Evolutionary conservation across 1,284 basidiomycete species (phyloP), one percentile per base, ranked within the genome.

Genomic region (Chalciporus sp.): DNA sequence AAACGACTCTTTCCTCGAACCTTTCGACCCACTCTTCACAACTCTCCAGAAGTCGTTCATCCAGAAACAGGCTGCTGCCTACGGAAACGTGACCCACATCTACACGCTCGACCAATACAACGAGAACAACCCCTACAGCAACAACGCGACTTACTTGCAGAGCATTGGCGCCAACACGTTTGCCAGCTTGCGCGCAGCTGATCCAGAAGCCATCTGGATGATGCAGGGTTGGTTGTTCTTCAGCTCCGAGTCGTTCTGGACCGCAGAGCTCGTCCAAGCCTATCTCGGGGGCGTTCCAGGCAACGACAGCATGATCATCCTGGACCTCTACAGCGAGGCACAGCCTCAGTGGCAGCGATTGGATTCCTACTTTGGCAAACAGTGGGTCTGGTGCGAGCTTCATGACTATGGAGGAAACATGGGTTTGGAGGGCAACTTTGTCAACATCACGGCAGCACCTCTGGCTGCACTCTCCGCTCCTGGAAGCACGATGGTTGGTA

Each of bases 41-140:
- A 65, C 63, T 19, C 60, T 78, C 26, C 76, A 78, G 59, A 68
- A 63, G 33, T 70, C 70, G 9, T 76, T 78, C 65, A 72, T 78
- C 47, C 45, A 66, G 26, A 78, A 77, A 59, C 77, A 77, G 60
- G 53, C 60, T 12, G 65, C 64, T 12, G 72, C 72, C 0, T 78
- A 76, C 53, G 76, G 76, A 19, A 68, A 71, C 42, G 61, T 75
- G 31, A 71, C 74, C 9, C 73, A 76, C 53, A 67, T 76, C 55
- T 79, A 79, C 58, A 74, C 75, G 27, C 69, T 79, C 33, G 77
- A 79, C 58, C 75, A 77, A 54, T 78, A 76, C 66, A 78, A 76
- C 63, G 77, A 78, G 63, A 74, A 74, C 55, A 55, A 69, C 39
- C 76, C 77, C 0, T 69, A 67, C 53, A 74, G 67, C 54, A 62